These are phyloP conservation scores for Suillus tomentosus DNA, from an alignment of 768 basidiomycete species.

Conservation along the genomic window DNA sequence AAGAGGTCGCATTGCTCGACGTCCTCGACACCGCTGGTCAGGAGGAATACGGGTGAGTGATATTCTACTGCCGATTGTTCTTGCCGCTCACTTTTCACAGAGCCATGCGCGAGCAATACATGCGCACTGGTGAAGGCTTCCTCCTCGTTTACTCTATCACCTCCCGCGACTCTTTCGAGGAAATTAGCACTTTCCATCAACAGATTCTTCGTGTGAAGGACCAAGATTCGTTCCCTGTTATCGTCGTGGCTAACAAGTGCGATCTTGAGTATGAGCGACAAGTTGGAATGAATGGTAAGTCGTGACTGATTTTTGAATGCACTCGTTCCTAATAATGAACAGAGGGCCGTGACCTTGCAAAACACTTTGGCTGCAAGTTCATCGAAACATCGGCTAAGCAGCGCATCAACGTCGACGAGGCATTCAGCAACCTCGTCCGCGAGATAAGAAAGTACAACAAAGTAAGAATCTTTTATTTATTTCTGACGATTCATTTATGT, in stretches of 20 bases:
- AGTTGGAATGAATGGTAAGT: constrained; percentile 88
- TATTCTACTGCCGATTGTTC: constrained; percentile 11
- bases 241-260: constrained; percentile 97
- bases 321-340: constrained; percentile 14
- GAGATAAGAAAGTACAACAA: constrained; percentile 95
- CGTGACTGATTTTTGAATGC: neutral
- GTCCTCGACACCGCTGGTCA: constrained; percentile 98
- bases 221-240: constrained; percentile 92
- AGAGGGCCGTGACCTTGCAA: constrained; percentile 98
- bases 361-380: constrained; percentile 92
- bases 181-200: constrained; percentile 94
- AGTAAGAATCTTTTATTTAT: constrained; percentile 42
- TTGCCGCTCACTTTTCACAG: constrained; percentile 40
- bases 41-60: constrained; percentile 92
- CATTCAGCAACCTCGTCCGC: constrained; percentile 89
- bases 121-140: constrained; percentile 98
- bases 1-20: constrained; percentile 96
- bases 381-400: constrained; percentile 97
- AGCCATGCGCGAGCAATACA: constrained; percentile 99
- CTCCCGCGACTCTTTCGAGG: constrained; percentile 96
- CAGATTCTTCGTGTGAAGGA: constrained; percentile 97
- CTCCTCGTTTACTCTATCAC: constrained; percentile 97
- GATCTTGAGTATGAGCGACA: constrained; percentile 96
- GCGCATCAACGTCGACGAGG: constrained; percentile 95
- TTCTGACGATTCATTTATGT: constrained; percentile 1